phyloP scores from a whole-genome alignment of 1,284 basidiomycete genomes.

The Dichomitus squalens region DNA sequence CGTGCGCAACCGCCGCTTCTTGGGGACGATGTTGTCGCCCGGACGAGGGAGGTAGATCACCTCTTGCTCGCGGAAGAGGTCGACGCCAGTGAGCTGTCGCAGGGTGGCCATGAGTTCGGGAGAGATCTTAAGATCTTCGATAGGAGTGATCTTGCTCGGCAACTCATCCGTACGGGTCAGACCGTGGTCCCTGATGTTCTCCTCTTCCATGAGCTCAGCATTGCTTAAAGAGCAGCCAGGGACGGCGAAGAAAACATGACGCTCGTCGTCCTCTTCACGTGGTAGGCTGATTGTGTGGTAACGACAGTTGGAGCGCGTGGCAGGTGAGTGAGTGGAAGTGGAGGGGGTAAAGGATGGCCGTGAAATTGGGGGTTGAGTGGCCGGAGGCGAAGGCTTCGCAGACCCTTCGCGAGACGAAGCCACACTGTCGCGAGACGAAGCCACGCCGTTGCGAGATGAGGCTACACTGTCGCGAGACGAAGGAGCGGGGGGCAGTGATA shows the following conservation, averaged over 20 bases:
- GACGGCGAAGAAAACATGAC: constrained; percentile 58
- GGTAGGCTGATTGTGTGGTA: constrained; percentile 68
- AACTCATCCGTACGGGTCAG: constrained; percentile 53
- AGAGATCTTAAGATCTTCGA: constrained; percentile 53
- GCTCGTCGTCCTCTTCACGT: constrained; percentile 46
- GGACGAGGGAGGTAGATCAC: constrained; percentile 57
- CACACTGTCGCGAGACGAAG: neutral
- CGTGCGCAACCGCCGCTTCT: constrained; percentile 6
- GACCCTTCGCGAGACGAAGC: constrained; percentile 6
- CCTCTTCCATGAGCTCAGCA: constrained; percentile 54
- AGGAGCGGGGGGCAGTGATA: constrained; percentile 9
- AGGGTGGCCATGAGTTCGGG: constrained; percentile 55
- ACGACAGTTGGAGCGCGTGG: constrained; percentile 61
- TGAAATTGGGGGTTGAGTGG: neutral
- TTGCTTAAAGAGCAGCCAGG: constrained; percentile 66
- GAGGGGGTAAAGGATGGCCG: neutral
- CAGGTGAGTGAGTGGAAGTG: constrained; percentile 21
- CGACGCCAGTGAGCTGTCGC: constrained; percentile 60
- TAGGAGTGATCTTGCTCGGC: constrained; percentile 46
- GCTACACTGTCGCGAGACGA: neutral
- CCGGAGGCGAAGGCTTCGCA: constrained; percentile 1
- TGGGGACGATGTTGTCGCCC: constrained; percentile 31
- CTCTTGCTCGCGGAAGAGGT: constrained; percentile 62
- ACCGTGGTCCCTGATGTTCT: constrained; percentile 62
- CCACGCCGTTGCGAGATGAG: neutral